phyloP scores from a whole-genome alignment of 257 asterid genomes.

The Jasminum sambac region DNA sequence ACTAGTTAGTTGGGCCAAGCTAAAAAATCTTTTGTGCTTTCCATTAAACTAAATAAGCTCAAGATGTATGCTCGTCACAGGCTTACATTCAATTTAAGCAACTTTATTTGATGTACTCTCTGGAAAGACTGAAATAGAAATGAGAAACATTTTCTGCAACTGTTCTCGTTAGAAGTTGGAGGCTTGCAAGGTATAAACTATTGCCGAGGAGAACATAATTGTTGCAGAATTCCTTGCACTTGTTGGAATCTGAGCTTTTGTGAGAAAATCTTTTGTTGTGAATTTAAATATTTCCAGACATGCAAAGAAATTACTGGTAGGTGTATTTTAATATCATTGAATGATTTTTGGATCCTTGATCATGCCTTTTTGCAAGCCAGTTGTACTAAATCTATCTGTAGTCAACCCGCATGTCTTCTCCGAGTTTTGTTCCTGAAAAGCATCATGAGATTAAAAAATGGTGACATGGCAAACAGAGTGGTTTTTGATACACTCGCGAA shows the following conservation, averaged over 20 bases:
- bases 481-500: no score
- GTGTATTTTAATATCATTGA: background rate
- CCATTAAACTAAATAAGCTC: constrained; percentile 1
- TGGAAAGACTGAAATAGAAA: background rate
- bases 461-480: no score
- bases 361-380: background rate
- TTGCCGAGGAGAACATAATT: background rate
- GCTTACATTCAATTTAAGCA: background rate
- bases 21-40: background rate
- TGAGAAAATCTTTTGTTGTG: background rate
- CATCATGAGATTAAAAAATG: no score
- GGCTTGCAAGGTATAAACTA: background rate
- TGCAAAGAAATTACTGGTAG: background rate
- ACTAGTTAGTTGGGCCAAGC: constrained; percentile 3
- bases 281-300: background rate
- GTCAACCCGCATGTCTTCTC: background rate
- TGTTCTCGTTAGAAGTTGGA: background rate
- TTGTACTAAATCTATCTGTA: background rate
- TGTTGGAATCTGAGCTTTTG: background rate
- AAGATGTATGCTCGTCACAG: background rate
- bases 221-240: background rate
- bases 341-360: background rate
- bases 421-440: no score
- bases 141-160: background rate
- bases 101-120: background rate